Evolutionary conservation across 2,329 filamentous ascomycete genomes (phyloP).

Genomic region (Colletotrichum abscissum): DNA sequence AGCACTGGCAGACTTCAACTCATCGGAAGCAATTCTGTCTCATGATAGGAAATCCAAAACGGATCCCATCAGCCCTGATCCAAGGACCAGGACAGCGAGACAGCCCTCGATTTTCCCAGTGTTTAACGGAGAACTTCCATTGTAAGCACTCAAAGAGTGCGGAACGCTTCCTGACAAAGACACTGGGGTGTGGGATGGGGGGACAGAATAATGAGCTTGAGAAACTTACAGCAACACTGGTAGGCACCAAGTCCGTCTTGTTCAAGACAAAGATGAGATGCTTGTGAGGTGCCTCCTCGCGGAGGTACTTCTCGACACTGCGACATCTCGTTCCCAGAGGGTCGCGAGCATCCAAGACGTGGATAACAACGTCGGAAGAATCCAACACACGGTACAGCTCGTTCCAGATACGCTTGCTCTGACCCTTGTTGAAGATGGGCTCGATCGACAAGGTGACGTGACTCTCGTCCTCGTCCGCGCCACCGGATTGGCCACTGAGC

Average conservation of each 20-base stretch:
- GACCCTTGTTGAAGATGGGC: slow-evolving; percentile 93
- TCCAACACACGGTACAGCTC: slow-evolving; percentile 96
- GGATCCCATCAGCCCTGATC: slow-evolving; percentile 79
- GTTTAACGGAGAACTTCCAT: slow-evolving; percentile 98
- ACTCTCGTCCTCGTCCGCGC: slow-evolving; percentile 60
- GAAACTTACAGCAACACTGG: slow-evolving; percentile 90
- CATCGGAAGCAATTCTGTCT: slow-evolving; percentile 88
- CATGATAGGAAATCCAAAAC: slow-evolving; percentile 88
- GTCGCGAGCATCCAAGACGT: slow-evolving; percentile 90
- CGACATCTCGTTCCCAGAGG: slow-evolving; percentile 90
- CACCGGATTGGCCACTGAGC: slow-evolving; percentile 76
- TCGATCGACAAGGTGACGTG: slow-evolving; percentile 75
- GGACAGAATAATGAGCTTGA: slow-evolving; percentile 30
- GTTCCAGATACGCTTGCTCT: slow-evolving; percentile 97
- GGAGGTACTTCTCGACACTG: slow-evolving; percentile 84
- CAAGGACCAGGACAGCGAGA: slow-evolving; percentile 76
- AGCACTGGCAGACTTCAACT: slow-evolving; percentile 91
- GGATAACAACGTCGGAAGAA: slow-evolving; percentile 95
- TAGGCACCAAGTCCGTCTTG: slow-evolving; percentile 94
- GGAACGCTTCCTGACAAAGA: slow-evolving; percentile 86
- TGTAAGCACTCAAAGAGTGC: slow-evolving; percentile 62
- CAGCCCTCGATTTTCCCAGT: slow-evolving; percentile 91
- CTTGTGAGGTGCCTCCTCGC: slow-evolving; percentile 94
- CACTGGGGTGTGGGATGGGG: slow-evolving; percentile 67
- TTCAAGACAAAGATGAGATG: slow-evolving; percentile 91